Evolutionary conservation across 768 basidiomycete species (phyloP), one percentile per base, ranked within the genome.

Genomic region (Xerocomellus dryophilus): DNA sequence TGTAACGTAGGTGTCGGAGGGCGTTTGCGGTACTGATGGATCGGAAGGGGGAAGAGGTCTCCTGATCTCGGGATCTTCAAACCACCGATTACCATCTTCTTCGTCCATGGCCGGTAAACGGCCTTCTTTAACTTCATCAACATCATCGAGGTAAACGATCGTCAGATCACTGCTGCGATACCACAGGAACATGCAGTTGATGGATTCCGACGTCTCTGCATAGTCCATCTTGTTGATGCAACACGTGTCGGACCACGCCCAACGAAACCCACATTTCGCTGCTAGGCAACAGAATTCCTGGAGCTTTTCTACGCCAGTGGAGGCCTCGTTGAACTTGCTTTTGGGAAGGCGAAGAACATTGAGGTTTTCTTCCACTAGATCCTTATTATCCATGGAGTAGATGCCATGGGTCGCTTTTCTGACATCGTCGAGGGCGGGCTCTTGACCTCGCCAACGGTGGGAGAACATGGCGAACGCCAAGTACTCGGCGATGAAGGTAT

Each of bases 211-310:
- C 27, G 44, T 58, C 46, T 68, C 66, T 0, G 63, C 58, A 27
- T 56, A 63, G 32, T 60, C 55, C 45, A 44, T 45, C 29, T 70
- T 62, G 35, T 68, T 53, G 23, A 68, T 68, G 12, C 66, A 68
- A 42, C 66, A 68, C 9, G 68, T 70, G 29, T 68, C 66, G 4
- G 58, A 43, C 66, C 66, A 68, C 5, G 63, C 66, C 68, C 68
- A 68, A n/a, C 67, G 66, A 47, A 49, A 68, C 2, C 68, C 67
- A 25, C 64, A 70, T 41, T 61, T 68, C 1, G 66, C 68, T 6
- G 61, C 61, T 7, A 54, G 15, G 23, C 66, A 70, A 38, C 68
- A 68, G 29, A 64, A 70, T 12, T 70, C 61, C 17, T 70, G 68
- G 20, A 68, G 66, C 41, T 70, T 67, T 34, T 38, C 27, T 11